Conservation (phyloP, 2,329 filamentous ascomycete genomes). For the Fusarium sp. region DNA sequence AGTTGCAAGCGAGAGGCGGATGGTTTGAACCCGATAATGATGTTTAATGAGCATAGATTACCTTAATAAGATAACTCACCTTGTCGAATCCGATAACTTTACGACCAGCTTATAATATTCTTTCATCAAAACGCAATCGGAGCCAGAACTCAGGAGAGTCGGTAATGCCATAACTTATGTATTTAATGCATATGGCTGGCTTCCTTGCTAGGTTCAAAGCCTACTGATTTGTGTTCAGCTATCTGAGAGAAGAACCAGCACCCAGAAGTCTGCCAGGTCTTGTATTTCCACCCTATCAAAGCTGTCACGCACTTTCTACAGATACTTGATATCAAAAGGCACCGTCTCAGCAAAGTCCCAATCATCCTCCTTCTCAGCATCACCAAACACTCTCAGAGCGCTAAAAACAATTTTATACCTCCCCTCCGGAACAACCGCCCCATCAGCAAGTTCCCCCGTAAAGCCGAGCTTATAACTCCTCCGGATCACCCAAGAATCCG, state of each 20-base stretch:
- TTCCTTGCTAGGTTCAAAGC: neutral
- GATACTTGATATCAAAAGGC: constrained; percentile 13
- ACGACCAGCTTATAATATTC: neutral
- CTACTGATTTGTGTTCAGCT: fast-evolving
- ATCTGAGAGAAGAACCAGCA: neutral
- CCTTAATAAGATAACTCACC: neutral
- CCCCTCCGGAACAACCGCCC: neutral
- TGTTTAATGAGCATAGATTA: neutral
- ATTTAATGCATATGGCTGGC: neutral
- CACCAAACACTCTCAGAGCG: neutral
- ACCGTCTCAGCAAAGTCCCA: neutral
- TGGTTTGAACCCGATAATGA: neutral
- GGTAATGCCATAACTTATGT: neutral
- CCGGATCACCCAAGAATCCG: neutral
- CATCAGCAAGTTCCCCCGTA: neutral
- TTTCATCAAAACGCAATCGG: neutral
- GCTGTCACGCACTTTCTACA: neutral
- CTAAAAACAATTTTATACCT: neutral
- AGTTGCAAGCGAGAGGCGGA: neutral
- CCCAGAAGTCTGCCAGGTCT: too few species aligned
- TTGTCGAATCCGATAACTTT: neutral
- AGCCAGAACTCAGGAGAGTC: neutral
- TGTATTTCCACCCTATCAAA: neutral
- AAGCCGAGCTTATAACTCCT: neutral
- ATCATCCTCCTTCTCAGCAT: neutral